phyloP scores from a whole-genome alignment of 164 flowering plant genomes.

The Platanus orientalis region DNA sequence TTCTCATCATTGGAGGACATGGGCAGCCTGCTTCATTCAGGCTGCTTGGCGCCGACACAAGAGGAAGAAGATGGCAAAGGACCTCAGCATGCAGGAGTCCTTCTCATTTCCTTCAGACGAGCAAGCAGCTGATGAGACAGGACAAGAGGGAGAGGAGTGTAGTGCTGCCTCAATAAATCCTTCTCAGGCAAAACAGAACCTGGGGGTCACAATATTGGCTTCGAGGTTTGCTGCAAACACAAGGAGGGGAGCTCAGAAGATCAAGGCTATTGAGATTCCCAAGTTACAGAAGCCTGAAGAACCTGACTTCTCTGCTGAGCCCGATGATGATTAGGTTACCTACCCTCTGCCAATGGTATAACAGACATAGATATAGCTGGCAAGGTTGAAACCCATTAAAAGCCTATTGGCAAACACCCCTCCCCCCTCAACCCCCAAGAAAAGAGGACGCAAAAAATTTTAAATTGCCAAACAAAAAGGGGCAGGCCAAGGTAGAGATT shows the following conservation, averaged over 20 bases:
- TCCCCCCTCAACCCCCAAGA: too few relatives aligned
- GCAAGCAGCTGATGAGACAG: constrained; percentile 20
- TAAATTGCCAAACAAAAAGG: too few relatives aligned
- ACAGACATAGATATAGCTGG: too few relatives aligned
- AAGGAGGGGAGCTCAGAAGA: constrained; percentile 69
- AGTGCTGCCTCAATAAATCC: constrained; percentile 18
- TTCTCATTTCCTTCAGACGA: constrained; percentile 27
- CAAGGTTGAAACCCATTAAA: too few relatives aligned
- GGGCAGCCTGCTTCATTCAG: constrained; percentile 96
- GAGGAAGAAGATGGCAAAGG: constrained; percentile 50
- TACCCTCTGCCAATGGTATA: too few relatives aligned
- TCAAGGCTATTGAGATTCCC: constrained; percentile 42
- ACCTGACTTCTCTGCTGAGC: constrained; percentile 75
- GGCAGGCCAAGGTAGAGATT: too few relatives aligned
- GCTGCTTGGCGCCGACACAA: constrained; percentile 81
- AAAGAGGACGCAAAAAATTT: too few relatives aligned
- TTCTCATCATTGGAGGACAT: constrained; percentile 97
- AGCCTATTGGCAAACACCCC: too few relatives aligned
- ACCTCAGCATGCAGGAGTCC: constrained; percentile 42
- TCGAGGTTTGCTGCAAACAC: constrained; percentile 79
- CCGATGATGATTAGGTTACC: constrained; percentile 44
- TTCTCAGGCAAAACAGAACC: constrained; percentile 37
- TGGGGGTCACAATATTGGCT: constrained; percentile 62
- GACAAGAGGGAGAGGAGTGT: constrained; percentile 22
- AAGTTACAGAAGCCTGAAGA: constrained; percentile 88